Evolutionary conservation across 2,329 filamentous ascomycete species (phyloP).

Genomic region (Cercospora nicotianae): DNA sequence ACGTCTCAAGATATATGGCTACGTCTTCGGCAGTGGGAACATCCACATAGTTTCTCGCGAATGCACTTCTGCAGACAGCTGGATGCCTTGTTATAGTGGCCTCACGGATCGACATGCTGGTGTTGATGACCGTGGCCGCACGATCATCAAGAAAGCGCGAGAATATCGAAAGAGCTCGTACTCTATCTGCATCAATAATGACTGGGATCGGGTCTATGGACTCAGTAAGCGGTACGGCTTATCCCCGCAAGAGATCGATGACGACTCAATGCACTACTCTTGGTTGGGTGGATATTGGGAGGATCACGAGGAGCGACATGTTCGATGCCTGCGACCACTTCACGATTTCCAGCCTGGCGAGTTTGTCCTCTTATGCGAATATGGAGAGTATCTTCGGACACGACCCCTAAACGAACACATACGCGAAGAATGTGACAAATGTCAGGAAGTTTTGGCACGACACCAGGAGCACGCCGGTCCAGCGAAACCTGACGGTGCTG

Average conservation of each 20-base stretch:
- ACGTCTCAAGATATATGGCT: neutral
- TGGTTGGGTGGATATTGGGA: too few species aligned
- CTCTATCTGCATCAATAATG: neutral
- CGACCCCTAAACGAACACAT: neutral
- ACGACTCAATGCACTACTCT: too few species aligned
- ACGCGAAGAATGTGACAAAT: neutral
- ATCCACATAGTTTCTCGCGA: neutral
- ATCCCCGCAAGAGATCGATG: too few species aligned
- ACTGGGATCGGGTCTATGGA: neutral
- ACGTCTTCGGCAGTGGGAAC: constrained; percentile 4
- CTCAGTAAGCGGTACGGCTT: neutral
- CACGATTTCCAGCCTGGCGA: neutral
- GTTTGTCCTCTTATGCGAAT: neutral
- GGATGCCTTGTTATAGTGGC: neutral
- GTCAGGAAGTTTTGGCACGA: neutral
- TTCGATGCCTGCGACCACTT: neutral
- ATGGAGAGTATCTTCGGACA: neutral
- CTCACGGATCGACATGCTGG: neutral
- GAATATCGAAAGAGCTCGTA: neutral
- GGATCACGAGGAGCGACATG: neutral
- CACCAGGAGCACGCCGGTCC: neutral
- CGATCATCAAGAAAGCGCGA: neutral
- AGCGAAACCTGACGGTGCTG: neutral
- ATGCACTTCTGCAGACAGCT: neutral
- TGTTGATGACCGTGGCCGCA: neutral